Evolutionary conservation across 139 green algal species (phyloP), one percentile per base, ranked within the genome.

Genomic region (Gonium pectorale): DNA sequence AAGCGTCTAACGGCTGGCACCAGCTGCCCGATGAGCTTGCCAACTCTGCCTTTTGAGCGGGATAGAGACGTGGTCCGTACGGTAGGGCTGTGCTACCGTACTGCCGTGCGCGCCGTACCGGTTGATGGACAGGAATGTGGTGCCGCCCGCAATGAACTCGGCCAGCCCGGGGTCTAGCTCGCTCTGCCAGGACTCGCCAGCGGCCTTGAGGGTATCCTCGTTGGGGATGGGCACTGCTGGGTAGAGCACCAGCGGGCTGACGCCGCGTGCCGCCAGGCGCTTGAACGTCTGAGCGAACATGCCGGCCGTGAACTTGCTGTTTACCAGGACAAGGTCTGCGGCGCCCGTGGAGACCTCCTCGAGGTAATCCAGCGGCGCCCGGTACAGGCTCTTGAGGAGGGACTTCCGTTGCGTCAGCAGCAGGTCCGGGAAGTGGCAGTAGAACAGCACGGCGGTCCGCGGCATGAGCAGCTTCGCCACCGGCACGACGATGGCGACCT

Each of bases 401-500:
- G 92, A 93, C 17, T 44, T 40, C 17, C 87, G 85, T 33, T 87
- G 52, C 0, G 93, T 88, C 43, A 99, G 94, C 74, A 99, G 91
- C 43, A 98, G 80, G 89, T 99, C 97, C 3, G 97, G 97, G 89
- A 98, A 99, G 87, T 99, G 97, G 93, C 97, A 99, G 86, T 99
- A 99, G 88, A 99, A 99, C 33, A 99, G 85, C 11, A 98, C 88
- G 63, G 88, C 92, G 38, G 78, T 69, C 52, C 66, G 33, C 0
- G 84, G 72, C n/a, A 90, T 92, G 5, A 96, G 86, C 37, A 90
- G n/a, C 52, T 90, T 90, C 46, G 98, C 86, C 15, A 98, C 46
- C n/a, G 93, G 93, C 37, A 98, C 87, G 0, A 95, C 93, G 1
- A 86, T 92, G 13, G 94, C 96, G 21, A 98, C 93, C 79, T 91